Evolutionary conservation across 1,284 basidiomycete species (phyloP), one percentile per base, ranked within the genome.

Genomic region (Erythrobasidium hasegawianum): DNA sequence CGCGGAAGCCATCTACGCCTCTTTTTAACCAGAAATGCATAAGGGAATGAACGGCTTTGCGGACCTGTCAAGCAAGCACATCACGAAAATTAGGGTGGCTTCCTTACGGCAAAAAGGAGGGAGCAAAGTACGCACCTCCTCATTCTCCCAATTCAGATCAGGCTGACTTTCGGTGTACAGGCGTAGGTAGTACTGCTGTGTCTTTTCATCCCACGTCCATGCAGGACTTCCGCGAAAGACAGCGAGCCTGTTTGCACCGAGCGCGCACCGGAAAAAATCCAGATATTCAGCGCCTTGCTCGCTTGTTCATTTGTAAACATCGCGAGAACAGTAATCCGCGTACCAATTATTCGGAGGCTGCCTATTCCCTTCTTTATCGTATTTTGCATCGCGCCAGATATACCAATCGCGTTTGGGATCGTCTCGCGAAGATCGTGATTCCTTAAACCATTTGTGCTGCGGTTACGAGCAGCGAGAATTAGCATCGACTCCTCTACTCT

Each of bases 101-200:
- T 18, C 45, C 5, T 49, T 4, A 49, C 9, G 45, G 45, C 4
- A 3, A 29, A 38, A 11, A 33, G 11, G 33, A 20, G 24, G 11
- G 33, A 33, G 11, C 11, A 33, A 11, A 33, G 11, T 33, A 33
- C 33, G 4, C 33, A 33, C 33, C 18, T 82, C 81, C 0, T 81
- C 80, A 73, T 87, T 85, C 49, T 86, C 84, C 87, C 87, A 90
- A 76, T 90, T 89, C 38, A 89, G 77, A 75, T 90, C 88, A 0
- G 88, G 88, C 77, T 89, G 88, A 70, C 86, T 83, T 11, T 79
- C 74, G 70, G 85, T 81, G 76, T 85, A 90, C 8, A 88, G 74
- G 76, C 89, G 87, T 54, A 89, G 82, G 75, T 88, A 89, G 72
- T 85, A 90, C 76, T 87, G 85, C 68, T 85, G 80, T 0, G 86